These are phyloP conservation scores for Exophiala phaeomuriformis DNA, from an alignment of 2,329 filamentous ascomycete genomes.

Conservation along the genomic window DNA sequence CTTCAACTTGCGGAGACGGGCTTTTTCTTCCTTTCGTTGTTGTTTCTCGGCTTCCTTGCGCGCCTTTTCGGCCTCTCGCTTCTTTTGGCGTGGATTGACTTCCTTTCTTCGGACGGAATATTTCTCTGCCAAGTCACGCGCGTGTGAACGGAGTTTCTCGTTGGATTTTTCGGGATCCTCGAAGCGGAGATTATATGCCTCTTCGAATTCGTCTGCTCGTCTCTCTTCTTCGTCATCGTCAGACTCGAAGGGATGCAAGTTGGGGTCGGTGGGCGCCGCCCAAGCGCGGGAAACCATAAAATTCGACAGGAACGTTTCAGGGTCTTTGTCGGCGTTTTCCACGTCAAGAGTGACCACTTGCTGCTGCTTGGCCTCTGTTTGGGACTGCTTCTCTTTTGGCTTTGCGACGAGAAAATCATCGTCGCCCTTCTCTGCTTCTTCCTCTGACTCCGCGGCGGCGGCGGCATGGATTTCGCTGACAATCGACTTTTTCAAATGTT, in stretches of 20 bases:
- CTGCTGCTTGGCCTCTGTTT: constrained; percentile 32
- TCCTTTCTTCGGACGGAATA: constrained; percentile 84
- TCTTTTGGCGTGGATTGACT: constrained; percentile 65
- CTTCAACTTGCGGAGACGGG: constrained; percentile 76
- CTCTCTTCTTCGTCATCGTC: constrained; percentile 74
- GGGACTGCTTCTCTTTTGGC: constrained; percentile 36
- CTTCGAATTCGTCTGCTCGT: constrained; percentile 77
- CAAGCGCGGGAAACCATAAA: constrained; percentile 90
- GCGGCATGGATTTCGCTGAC: constrained; percentile 71
- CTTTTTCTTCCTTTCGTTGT: constrained; percentile 70
- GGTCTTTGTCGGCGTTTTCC: constrained; percentile 73
- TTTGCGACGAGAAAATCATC: constrained; percentile 72
- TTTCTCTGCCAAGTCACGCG: constrained; percentile 73
- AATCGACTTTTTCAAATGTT: constrained; percentile 68
- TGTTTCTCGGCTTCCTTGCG: constrained; percentile 71
- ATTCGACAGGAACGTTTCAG: constrained; percentile 87
- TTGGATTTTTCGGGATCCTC: constrained; percentile 86
- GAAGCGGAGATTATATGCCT: constrained; percentile 92
- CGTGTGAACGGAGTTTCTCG: constrained; percentile 78
- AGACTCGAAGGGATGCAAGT: constrained; percentile 79
- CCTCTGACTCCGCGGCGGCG: constrained; percentile 37
- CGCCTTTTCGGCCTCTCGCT: constrained; percentile 68
- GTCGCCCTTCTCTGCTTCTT: constrained; percentile 53
- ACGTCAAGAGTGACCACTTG: constrained; percentile 54
- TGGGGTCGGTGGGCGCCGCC: constrained; percentile 56